Percentiles rank a stretch among this genome's conserved stretches.
Conservation (phyloP, 768 basidiomycete genomes). For the Podaxis pistillaris region DNA sequence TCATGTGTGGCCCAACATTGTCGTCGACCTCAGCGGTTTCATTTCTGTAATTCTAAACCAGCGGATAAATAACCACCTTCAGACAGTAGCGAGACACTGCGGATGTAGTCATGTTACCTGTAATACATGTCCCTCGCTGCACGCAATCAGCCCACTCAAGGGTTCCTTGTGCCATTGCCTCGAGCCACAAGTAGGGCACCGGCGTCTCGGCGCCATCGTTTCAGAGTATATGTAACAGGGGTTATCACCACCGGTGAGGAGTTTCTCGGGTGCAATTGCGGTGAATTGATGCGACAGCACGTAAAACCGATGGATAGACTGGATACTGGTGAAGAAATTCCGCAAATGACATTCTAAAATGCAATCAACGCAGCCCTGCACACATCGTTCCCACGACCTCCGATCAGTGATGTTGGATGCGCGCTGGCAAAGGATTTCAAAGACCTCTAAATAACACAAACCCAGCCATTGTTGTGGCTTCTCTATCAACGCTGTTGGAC, state of each 20-base stretch:
- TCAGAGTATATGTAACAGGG: not conserved
- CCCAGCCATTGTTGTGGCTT: not conserved
- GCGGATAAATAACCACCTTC: not conserved
- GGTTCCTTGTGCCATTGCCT: slow-evolving; percentile 87
- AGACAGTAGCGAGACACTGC: not conserved
- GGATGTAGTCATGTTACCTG: slow-evolving; percentile 49
- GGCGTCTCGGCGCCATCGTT: slow-evolving; percentile 57
- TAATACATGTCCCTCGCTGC: slow-evolving; percentile 89
- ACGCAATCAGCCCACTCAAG: slow-evolving; percentile 76
- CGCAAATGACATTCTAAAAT: not conserved
- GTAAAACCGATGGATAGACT: not conserved
- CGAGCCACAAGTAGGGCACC: slow-evolving; percentile 80
- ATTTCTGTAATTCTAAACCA: slow-evolving; percentile 70
- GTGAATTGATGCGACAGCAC: too few relatives aligned
- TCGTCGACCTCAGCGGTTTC: slow-evolving; percentile 69
- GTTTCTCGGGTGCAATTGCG: too few relatives aligned
- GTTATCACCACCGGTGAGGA: too few relatives aligned
- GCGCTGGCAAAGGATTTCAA: not conserved
- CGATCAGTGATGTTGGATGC: slow-evolving; percentile 5
- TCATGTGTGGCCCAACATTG: slow-evolving; percentile 55
- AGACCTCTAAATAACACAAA: not conserved
- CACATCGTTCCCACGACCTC: slow-evolving; percentile 8
- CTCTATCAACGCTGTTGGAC: not conserved
- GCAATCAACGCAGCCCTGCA: not conserved
- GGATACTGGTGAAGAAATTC: not conserved